A percentile compares a stretch with the other conserved stretches of the same genome.
phyloP scores from a whole-genome alignment of 1,284 basidiomycete genomes.

The Stygiomarasmius scandens region DNA sequence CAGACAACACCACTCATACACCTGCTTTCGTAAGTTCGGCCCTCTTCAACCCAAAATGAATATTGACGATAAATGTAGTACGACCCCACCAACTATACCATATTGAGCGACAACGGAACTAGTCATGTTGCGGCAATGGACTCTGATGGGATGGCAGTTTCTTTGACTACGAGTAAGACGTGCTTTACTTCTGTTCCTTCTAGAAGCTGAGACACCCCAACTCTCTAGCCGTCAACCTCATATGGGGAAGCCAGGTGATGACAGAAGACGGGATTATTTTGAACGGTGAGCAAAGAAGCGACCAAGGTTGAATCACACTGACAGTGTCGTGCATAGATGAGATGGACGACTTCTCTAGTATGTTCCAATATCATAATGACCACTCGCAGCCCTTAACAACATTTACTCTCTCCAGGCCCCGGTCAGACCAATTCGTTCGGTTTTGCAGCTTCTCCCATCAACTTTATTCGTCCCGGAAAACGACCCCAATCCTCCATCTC shows the following conservation, averaged over 20 bases:
- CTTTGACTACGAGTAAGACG: slow-evolving; percentile 25
- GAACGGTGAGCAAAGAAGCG: slow-evolving; percentile 4
- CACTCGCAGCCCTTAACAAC: neutral
- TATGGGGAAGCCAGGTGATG: slow-evolving; percentile 33
- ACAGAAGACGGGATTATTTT: slow-evolving; percentile 30
- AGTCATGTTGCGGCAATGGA: slow-evolving; percentile 31
- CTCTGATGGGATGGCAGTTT: slow-evolving; percentile 25
- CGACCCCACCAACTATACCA: slow-evolving; percentile 22
- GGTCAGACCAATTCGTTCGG: slow-evolving; percentile 28
- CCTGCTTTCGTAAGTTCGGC: neutral
- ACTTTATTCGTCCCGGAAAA: slow-evolving; percentile 21
- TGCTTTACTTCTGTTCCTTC: neutral
- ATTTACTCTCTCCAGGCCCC: slow-evolving; percentile 22
- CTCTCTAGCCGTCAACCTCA: slow-evolving; percentile 23
- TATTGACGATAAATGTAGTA: slow-evolving; percentile 18
- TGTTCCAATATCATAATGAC: neutral
- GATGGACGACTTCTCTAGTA: slow-evolving; percentile 12
- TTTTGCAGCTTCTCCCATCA: slow-evolving; percentile 26
- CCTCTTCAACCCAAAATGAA: neutral
- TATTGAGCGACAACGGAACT: slow-evolving; percentile 28
- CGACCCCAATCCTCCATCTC: slow-evolving; percentile 31
- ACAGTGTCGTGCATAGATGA: slow-evolving; percentile 3
- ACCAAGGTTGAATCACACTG: too few species aligned
- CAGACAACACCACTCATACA: slow-evolving; percentile 22
- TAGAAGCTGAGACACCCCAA: neutral